Percentiles rank a stretch among this genome's conserved stretches.
Conservation (phyloP, 2,329 filamentous ascomycete genomes). For the Trichoderma gracile region DNA sequence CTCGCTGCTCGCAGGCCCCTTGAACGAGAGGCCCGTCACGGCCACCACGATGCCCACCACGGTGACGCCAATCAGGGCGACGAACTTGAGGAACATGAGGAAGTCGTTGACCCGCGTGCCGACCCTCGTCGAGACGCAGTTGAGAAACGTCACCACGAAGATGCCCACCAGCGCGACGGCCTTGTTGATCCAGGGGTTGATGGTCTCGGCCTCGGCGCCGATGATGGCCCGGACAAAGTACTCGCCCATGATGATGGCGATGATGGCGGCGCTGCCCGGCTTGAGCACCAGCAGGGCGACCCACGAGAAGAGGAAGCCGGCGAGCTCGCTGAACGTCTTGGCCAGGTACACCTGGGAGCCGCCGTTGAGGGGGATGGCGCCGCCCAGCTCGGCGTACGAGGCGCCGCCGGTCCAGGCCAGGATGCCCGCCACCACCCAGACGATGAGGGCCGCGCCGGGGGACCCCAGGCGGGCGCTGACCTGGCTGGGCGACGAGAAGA, state of each 20-base stretch:
- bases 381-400: slow-evolving; percentile 92
- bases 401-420: slow-evolving; percentile 95
- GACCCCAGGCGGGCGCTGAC: slow-evolving; percentile 91
- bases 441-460: slow-evolving; percentile 83
- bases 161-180: slow-evolving; percentile 77
- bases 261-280: slow-evolving; percentile 89
- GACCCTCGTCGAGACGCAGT: slow-evolving; percentile 86
- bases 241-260: slow-evolving; percentile 97
- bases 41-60: slow-evolving; percentile 88
- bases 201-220: slow-evolving; percentile 78
- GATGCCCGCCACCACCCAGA: slow-evolving; percentile 89
- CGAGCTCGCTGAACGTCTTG: slow-evolving; percentile 93
- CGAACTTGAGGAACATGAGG: slow-evolving; percentile 97
- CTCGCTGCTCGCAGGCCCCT: slow-evolving; percentile 72
- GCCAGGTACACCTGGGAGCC: slow-evolving; percentile 91
- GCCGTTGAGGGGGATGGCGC: slow-evolving; percentile 92
- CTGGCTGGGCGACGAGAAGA: slow-evolving; percentile 92
- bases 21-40: slow-evolving; percentile 75
- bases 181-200: slow-evolving; percentile 89
- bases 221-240: slow-evolving; percentile 88
- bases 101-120: slow-evolving; percentile 85
- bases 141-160: slow-evolving; percentile 75
- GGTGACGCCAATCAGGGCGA: slow-evolving; percentile 83
- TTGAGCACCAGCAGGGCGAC: slow-evolving; percentile 92
- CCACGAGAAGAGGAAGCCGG: slow-evolving; percentile 95